Conservation (phyloP, 345 rosid species). For the Acer negundo region DNA sequence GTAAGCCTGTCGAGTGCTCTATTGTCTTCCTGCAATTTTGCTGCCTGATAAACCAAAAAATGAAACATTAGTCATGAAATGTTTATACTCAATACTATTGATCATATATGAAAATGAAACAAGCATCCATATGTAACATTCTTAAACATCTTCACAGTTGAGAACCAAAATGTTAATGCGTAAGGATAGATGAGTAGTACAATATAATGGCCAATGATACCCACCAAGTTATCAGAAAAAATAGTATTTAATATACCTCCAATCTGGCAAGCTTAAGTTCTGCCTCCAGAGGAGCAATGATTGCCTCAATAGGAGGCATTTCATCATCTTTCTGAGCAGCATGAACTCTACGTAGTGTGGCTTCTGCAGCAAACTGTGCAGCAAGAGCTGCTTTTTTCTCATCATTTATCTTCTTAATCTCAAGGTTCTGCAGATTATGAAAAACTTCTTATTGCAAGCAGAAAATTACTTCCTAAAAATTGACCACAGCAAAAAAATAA, state of each 20-base stretch:
- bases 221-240: not conserved
- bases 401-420: slow-evolving; percentile 91
- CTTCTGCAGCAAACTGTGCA: slow-evolving; percentile 99
- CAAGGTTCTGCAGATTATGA: slow-evolving; percentile 73
- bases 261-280: slow-evolving; percentile 60
- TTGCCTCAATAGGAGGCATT: slow-evolving; percentile 99
- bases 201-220: not conserved
- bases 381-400: slow-evolving; percentile 98
- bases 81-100: not conserved
- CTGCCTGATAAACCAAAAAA: not conserved
- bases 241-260: slow-evolving; percentile 34
- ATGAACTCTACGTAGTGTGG: slow-evolving; percentile 95
- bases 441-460: not conserved
- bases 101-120: not conserved
- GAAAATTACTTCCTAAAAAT: slow-evolving; percentile 11
- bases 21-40: slow-evolving; percentile 93
- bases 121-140: not conserved
- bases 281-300: slow-evolving; percentile 97
- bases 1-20: slow-evolving; percentile 91
- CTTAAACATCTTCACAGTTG: not conserved
- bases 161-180: not conserved
- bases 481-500: no score
- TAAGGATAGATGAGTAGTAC: not conserved
- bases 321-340: slow-evolving; percentile 99
- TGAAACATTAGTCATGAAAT: not conserved